A percentile compares a stretch with the other conserved stretches of the same genome.
phyloP scores from a whole-genome alignment of 2,329 filamentous ascomycete species.

The Hirsutella rhossiliensis region DNA sequence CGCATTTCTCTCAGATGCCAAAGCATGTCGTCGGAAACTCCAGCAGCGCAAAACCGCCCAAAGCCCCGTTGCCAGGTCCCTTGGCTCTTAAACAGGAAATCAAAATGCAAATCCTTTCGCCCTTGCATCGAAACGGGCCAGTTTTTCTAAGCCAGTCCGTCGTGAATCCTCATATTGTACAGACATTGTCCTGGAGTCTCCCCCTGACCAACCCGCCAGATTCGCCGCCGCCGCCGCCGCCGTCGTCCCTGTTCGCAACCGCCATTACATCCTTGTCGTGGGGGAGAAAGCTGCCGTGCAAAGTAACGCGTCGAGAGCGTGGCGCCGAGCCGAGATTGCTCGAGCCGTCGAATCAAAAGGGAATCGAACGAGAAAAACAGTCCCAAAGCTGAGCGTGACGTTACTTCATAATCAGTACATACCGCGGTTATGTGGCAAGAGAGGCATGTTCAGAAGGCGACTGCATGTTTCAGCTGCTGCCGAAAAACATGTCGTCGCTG shows the following conservation, averaged over 20 bases:
- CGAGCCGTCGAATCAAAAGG: not conserved
- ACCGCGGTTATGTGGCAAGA: constrained; percentile 1
- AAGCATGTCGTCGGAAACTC: constrained; percentile 7
- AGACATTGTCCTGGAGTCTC: not conserved
- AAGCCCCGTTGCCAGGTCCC: too few species aligned
- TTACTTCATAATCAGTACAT: constrained; percentile 2
- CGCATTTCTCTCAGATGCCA: constrained; percentile 8
- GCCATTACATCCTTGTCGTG: too few species aligned
- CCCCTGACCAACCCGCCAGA: not conserved
- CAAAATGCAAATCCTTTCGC: constrained; percentile 8
- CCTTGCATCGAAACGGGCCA: constrained; percentile 6
- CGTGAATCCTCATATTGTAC: constrained; percentile 1
- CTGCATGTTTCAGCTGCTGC: constrained; percentile 14
- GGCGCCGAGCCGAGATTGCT: not conserved
- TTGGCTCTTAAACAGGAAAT: not conserved
- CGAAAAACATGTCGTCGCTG: constrained; percentile 41
- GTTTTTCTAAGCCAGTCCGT: not conserved
- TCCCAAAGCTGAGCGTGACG: constrained; percentile 1
- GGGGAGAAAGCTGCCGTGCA: too few species aligned
- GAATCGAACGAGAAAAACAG: not conserved
- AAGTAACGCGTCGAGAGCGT: too few species aligned
- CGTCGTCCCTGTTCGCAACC: not conserved
- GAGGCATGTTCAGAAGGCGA: not conserved
- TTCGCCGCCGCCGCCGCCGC: not conserved
- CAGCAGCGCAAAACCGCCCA: constrained; percentile 1